Evolutionary conservation across 805 yeast species (phyloP).

Genomic region (Metschnikowia vanudenii): DNA sequence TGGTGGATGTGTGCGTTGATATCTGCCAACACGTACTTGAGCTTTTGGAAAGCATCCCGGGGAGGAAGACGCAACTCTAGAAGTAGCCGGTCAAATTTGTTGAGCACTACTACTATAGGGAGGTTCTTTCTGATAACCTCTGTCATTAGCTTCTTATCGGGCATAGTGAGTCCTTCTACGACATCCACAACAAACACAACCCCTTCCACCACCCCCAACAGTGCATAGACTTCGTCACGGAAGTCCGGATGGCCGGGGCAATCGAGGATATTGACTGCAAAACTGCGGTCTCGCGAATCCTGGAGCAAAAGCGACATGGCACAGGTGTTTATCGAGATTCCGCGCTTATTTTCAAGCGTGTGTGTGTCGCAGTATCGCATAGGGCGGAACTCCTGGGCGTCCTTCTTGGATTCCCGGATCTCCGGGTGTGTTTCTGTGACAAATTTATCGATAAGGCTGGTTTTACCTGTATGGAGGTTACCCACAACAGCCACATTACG

Average conservation of each 20-base stretch:
- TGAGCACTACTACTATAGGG: constrained; percentile 61
- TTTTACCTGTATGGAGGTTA: constrained; percentile 80
- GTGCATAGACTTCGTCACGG: constrained; percentile 65
- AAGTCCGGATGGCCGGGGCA: constrained; percentile 93
- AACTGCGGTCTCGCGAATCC: constrained; percentile 51
- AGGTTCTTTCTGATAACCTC: constrained; percentile 50
- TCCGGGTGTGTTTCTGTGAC: constrained; percentile 60
- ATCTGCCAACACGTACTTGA: constrained; percentile 58
- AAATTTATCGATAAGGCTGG: constrained; percentile 68
- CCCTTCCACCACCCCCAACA: constrained; percentile 61
- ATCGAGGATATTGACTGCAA: constrained; percentile 66
- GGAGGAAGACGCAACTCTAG: constrained; percentile 78
- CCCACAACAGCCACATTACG: constrained; percentile 83
- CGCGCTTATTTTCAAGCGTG: constrained; percentile 66
- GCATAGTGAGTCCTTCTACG: constrained; percentile 74
- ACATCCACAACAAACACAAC: constrained; percentile 74
- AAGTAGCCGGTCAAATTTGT: constrained; percentile 83
- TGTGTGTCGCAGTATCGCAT: constrained; percentile 71
- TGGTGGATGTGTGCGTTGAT: constrained; percentile 54
- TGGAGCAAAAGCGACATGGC: constrained; percentile 61
- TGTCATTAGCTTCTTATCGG: constrained; percentile 49
- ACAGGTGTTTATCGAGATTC: constrained; percentile 61
- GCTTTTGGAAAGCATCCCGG: constrained; percentile 65
- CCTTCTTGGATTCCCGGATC: constrained; percentile 24
- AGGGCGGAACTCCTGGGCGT: constrained; percentile 43